Percentiles rank a stretch among this genome's conserved stretches.
phyloP scores from a whole-genome alignment of 2,329 filamentous ascomycete species.

The Cladosporium cucumerinum region DNA sequence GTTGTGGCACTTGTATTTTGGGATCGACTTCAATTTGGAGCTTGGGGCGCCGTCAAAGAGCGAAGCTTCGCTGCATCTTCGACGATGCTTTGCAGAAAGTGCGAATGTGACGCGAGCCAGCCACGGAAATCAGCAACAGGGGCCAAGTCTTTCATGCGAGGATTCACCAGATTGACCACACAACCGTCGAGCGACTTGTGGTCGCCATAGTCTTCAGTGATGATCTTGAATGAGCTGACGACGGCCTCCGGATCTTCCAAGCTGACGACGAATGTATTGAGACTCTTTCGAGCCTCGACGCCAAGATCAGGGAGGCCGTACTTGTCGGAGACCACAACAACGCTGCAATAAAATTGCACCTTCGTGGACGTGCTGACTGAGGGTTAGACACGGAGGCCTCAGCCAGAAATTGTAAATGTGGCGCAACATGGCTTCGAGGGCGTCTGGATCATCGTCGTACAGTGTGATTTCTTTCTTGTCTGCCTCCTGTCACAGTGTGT shows the following conservation, averaged over 20 bases:
- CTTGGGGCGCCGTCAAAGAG: background rate
- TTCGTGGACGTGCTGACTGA: background rate
- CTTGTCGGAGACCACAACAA: background rate
- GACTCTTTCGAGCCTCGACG: background rate
- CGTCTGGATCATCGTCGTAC: background rate
- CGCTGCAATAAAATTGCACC: background rate
- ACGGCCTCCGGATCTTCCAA: background rate
- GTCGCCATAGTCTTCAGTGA: background rate
- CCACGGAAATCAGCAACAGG: constrained; percentile 18
- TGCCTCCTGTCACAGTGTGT: background rate
- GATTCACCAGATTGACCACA: background rate
- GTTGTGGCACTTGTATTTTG: background rate
- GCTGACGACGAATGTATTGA: background rate
- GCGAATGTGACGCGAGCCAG: background rate
- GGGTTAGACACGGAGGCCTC: background rate
- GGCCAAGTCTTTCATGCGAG: background rate
- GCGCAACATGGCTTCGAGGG: background rate
- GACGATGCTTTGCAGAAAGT: background rate
- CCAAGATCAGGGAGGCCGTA: background rate
- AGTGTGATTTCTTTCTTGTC: background rate
- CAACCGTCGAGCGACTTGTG: background rate
- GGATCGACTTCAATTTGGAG: background rate
- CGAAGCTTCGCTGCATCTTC: background rate
- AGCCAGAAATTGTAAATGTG: background rate
- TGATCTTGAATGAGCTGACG: background rate